Evolutionary conservation across 202 grass and related monocot species (phyloP).

Genomic region (Hordeum pubiflorum): DNA sequence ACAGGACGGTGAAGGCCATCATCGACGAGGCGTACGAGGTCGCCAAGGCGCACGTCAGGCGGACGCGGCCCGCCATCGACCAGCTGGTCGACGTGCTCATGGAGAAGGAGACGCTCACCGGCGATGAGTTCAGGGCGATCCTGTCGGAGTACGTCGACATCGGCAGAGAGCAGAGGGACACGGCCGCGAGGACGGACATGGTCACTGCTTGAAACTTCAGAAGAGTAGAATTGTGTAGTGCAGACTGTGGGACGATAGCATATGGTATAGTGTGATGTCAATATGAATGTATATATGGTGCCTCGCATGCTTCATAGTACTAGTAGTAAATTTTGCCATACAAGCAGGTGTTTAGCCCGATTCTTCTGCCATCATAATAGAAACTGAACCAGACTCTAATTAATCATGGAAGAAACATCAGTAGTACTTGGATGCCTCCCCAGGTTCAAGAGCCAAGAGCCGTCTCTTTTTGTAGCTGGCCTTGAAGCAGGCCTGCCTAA

Average conservation of each 20-base stretch:
- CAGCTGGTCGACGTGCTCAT: constrained; percentile 68
- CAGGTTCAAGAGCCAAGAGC: constrained; percentile 26
- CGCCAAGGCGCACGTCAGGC: constrained; percentile 62
- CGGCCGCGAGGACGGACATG: constrained; percentile 19
- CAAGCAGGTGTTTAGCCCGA: not conserved
- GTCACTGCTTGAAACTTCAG: constrained; percentile 37
- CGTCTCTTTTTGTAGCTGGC: constrained; percentile 80
- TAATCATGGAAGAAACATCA: not conserved
- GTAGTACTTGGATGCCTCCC: not conserved
- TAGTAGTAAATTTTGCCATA: not conserved
- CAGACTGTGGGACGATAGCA: not conserved
- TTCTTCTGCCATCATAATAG: not conserved
- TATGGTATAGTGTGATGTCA: not conserved
- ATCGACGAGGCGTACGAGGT: constrained; percentile 54
- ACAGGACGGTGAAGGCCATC: constrained; percentile 55
- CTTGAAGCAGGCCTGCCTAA: constrained; percentile 89
- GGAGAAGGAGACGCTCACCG: constrained; percentile 68
- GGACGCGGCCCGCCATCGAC: constrained; percentile 59
- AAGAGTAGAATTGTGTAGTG: not conserved
- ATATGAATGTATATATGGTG: not conserved
- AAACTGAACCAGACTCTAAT: not conserved
- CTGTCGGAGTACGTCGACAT: constrained; percentile 57
- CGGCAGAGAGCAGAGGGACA: constrained; percentile 29
- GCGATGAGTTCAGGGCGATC: constrained; percentile 68
- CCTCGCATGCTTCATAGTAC: not conserved